phyloP scores from a whole-genome alignment of 1,284 basidiomycete genomes.

The Apiotrichum domesticum region DNA sequence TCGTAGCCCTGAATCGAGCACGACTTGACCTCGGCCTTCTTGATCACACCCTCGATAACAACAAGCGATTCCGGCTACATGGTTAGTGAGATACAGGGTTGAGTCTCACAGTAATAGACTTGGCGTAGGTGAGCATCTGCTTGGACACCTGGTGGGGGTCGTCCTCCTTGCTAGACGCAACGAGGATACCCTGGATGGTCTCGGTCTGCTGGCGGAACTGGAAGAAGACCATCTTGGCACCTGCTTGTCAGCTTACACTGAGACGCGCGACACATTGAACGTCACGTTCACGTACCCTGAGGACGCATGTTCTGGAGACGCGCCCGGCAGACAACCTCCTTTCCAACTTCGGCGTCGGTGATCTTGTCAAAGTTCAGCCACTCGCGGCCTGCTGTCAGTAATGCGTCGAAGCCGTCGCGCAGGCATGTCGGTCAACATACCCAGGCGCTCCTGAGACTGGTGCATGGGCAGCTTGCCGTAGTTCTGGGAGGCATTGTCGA shows the following conservation, averaged over 20 bases:
- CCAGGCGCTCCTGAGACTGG: constrained; percentile 68
- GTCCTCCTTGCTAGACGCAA: constrained; percentile 52
- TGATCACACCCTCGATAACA: constrained; percentile 74
- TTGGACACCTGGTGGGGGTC: constrained; percentile 76
- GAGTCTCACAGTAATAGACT: constrained; percentile 54
- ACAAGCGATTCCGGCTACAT: constrained; percentile 76
- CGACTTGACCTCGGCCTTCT: constrained; percentile 84
- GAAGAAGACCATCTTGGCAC: constrained; percentile 88
- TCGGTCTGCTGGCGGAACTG: constrained; percentile 82
- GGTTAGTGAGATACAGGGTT: not conserved
- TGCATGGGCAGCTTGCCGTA: constrained; percentile 89
- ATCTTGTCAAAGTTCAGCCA: constrained; percentile 63
- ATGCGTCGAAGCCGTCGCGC: too few species aligned
- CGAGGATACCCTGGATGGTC: constrained; percentile 83
- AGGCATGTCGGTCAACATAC: constrained; percentile 26
- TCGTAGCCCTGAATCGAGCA: constrained; percentile 84
- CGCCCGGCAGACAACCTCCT: constrained; percentile 78
- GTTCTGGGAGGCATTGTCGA: constrained; percentile 76
- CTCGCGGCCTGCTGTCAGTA: constrained; percentile 46
- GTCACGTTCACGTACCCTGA: constrained; percentile 56
- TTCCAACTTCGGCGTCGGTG: constrained; percentile 62
- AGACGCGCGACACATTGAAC: too few species aligned
- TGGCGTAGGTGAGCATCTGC: constrained; percentile 95
- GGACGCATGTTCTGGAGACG: constrained; percentile 87
- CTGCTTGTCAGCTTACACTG: constrained; percentile 19